A percentile compares a stretch with the other conserved stretches of the same genome.
These are phyloP conservation scores for Saxophila tyrrhenica DNA, from an alignment of 495 filamentous ascomycete genomes.

Conservation along the genomic window DNA sequence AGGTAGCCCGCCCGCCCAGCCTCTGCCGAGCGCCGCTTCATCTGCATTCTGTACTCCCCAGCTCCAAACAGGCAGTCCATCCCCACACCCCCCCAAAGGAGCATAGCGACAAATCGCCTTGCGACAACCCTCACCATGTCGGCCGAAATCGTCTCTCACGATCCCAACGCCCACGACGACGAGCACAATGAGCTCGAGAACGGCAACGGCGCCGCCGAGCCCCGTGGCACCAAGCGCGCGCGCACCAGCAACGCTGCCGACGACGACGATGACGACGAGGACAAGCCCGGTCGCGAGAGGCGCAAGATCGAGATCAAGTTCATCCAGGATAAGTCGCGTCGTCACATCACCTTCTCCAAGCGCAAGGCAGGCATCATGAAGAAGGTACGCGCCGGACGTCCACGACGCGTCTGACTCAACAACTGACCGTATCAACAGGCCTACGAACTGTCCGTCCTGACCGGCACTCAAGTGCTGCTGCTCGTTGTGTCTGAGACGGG, in stretches of 20 bases:
- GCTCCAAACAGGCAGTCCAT: slow-evolving; percentile 10
- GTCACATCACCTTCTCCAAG: slow-evolving; percentile 99
- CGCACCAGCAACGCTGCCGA: slow-evolving; percentile 56
- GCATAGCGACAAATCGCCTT: neutral
- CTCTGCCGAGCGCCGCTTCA: neutral
- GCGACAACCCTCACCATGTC: slow-evolving; percentile 1
- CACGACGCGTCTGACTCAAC: neutral
- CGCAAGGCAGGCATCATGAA: slow-evolving; percentile 99
- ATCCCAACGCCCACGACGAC: slow-evolving; percentile 8
- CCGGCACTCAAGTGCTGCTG: slow-evolving; percentile 92
- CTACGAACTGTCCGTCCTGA: slow-evolving; percentile 95
- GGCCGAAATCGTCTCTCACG: slow-evolving; percentile 17
- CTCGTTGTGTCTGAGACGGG: slow-evolving; percentile 98
- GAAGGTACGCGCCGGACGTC: slow-evolving; percentile 57
- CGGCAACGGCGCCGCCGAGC: slow-evolving; percentile 40
- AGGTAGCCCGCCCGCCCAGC: neutral
- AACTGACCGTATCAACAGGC: slow-evolving; percentile 45
- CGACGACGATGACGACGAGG: slow-evolving; percentile 97
- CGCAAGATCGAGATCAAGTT: slow-evolving; percentile 99
- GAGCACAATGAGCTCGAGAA: slow-evolving; percentile 35
- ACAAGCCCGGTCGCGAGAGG: slow-evolving; percentile 95
- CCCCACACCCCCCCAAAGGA: slow-evolving; percentile 9
- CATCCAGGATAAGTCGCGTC: slow-evolving; percentile 98
- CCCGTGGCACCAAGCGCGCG: slow-evolving; percentile 77
- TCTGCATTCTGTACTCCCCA: neutral